These are phyloP conservation scores for Dendrocalamus latiflorus DNA, from an alignment of 202 grass and related monocot genomes.

Conservation along the genomic window DNA sequence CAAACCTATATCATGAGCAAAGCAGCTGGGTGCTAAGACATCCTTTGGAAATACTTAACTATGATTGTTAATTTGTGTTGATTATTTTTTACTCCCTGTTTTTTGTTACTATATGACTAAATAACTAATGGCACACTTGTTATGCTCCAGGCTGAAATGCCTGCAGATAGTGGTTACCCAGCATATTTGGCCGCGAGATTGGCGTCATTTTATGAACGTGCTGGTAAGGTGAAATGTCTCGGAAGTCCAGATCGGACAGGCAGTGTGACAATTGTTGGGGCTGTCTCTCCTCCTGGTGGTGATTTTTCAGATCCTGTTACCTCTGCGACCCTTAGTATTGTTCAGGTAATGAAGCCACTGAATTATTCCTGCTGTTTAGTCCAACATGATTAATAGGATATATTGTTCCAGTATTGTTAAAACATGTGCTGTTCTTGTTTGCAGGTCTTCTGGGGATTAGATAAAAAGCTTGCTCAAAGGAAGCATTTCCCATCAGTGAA, in stretches of 20 bases:
- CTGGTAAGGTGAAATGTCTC: slow-evolving; percentile 81
- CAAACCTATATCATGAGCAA: background rate
- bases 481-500: slow-evolving; percentile 97
- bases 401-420: background rate
- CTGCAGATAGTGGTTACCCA: slow-evolving; percentile 93
- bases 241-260: slow-evolving; percentile 68
- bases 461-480: slow-evolving; percentile 95
- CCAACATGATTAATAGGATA: background rate
- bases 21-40: background rate
- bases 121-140: slow-evolving; percentile 12
- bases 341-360: slow-evolving; percentile 23
- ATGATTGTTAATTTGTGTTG: background rate
- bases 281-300: slow-evolving; percentile 77
- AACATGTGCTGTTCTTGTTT: slow-evolving; percentile 16
- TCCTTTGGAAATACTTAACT: background rate
- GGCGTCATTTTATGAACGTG: slow-evolving; percentile 89
- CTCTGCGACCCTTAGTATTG: slow-evolving; percentile 83
- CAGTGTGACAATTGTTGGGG: slow-evolving; percentile 81
- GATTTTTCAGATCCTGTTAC: slow-evolving; percentile 87
- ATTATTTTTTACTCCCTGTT: background rate
- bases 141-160: slow-evolving; percentile 79
- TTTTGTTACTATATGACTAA: background rate
- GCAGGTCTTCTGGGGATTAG: slow-evolving; percentile 86
- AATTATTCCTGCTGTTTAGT: background rate
- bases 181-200: slow-evolving; percentile 85